Evolutionary conservation across 495 filamentous ascomycete genomes (phyloP), one percentile per base, ranked within the genome.

Genomic region (Thozetella sp.): DNA sequence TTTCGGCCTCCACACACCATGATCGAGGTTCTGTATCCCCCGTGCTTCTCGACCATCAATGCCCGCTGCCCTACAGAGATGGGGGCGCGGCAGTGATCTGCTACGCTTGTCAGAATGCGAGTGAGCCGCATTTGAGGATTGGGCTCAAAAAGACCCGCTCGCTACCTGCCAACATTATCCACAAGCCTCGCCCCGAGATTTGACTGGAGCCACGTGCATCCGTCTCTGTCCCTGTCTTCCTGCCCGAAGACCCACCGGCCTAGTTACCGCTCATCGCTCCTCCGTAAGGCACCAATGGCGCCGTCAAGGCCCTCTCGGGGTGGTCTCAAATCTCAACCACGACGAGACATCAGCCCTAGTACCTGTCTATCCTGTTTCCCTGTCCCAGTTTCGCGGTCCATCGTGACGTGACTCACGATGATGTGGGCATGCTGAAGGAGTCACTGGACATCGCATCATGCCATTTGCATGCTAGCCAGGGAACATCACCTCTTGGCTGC

Each of bases 191-290:
- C 43, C n/a, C 43, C 12, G 30, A 48, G 9, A 48, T 10, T 62
- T 63, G 64, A 70, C 40, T 72, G 71, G 68, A 68, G 71, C 71
- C 71, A 73, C 71, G 71, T 73, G 66, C 64, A 56, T 60, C 56
- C 48, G 50, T 46, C 30, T 51, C 23, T 51, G 48, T 48, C 57
- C 54, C 58, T 55, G 62, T 53, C 63, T 70, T 68, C 27, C 57
- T 73, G 67, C 69, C 71, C 69, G 64, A 67, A 66, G 64, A 68
- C 71, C 68, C 68, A 71, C 70, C 50, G 9, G 40, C 58, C 3
- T 61, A 62, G 64, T 61, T 59, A 66, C 66, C 64, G 68, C 59
- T 50, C 57, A 46, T 53, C 20, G 58, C 34, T 23, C 54, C 37
- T 23, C 13, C 26, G 24, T 54, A 56, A 60, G 61, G 63, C 59